These are phyloP conservation scores for Berkeleyomyces rouxiae DNA, from an alignment of 2,329 filamentous ascomycete species.

Conservation along the genomic window DNA sequence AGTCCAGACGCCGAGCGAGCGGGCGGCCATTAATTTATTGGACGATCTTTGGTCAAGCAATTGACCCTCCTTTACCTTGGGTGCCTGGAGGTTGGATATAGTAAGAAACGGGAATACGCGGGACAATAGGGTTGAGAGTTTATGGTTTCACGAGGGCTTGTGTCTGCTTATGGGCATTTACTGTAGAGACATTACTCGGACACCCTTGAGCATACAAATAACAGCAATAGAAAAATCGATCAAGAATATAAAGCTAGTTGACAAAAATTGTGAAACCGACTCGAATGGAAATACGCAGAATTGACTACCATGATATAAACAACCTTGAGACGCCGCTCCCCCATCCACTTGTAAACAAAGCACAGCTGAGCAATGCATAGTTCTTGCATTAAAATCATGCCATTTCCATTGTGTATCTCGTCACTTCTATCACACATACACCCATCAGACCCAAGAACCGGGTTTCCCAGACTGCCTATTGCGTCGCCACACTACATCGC, in stretches of 20 bases:
- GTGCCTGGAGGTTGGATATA: slow-evolving; percentile 12
- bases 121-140: neutral
- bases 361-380: neutral
- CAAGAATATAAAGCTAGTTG: neutral
- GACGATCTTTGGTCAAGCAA: slow-evolving; percentile 7
- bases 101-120: neutral
- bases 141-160: no score
- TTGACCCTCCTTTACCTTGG: slow-evolving; percentile 8
- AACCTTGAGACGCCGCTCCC: neutral
- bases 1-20: neutral
- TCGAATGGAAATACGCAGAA: neutral
- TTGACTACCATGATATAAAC: neutral
- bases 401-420: neutral
- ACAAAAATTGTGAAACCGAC: neutral
- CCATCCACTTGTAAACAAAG: neutral
- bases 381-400: neutral
- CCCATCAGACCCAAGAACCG: no score
- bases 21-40: slow-evolving; percentile 8
- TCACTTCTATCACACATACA: neutral
- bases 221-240: no score
- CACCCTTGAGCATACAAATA: no score
- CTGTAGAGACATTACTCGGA: no score
- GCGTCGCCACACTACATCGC: neutral
- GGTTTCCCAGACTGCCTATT: neutral
- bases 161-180: no score